Evolutionary conservation across 2,329 filamentous ascomycete species (phyloP), one percentile per base, ranked within the genome.

Genomic region (Penicillium sp.): DNA sequence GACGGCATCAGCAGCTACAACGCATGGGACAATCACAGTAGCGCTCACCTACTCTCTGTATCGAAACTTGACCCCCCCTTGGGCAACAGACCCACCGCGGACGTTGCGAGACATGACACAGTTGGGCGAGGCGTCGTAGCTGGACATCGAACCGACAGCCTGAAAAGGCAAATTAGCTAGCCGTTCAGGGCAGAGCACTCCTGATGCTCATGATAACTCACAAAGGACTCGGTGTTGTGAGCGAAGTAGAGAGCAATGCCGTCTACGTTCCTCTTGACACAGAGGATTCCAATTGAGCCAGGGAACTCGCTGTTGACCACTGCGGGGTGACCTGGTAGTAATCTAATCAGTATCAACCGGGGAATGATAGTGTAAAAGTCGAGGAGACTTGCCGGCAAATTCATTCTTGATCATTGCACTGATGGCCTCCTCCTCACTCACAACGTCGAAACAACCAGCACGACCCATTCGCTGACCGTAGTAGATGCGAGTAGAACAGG

Each of bases 281-380:
- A 88, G 81, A 99, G 88, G 59, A 96, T 86, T 2, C 95, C 95
- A 69, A 99, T 96, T 34, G 94, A 93, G 3, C 91, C 92, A n/a
- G 86, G 83, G 11, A 91, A 94, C 56, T 88, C 86, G 68, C 92
- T 95, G 69, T 89, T 83, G 67, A 82, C 84, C 63, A 99, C 93
- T 53, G 92, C 91, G 0, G 92, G 90, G 72, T 97, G 95, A 47
- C 75, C 83, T 84, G 37, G 41, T n/a, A 34, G 45, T 41, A 25
- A n/a, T 28, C 12, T 15, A 39, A 39, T 63, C 25, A 67, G 54
- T 28, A 47, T 43, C 25, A 8, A 10, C 15, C 12, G 5, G 11
- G 3, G 5, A 34, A n/a, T 2, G 14, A 34, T 15, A 22, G 34
- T 41, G n/a, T 10, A 8, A 20, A 34, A 47, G 7, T 20, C 5